Conservation (phyloP, 2,329 filamentous ascomycete genomes). For the Dothistroma septosporum region DNA sequence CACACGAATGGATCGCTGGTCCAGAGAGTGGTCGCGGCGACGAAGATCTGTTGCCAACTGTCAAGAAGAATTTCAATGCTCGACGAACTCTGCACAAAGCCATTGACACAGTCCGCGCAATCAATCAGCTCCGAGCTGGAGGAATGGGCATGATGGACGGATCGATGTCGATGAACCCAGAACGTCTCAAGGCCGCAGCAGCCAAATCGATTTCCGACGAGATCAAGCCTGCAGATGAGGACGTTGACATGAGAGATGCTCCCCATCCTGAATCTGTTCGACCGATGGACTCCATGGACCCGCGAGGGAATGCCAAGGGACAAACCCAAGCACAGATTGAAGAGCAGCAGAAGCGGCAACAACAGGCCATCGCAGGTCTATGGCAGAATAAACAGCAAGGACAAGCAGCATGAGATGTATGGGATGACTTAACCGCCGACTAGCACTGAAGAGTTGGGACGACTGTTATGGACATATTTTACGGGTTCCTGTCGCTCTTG, state of each 20-base stretch:
- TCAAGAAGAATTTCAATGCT: slow-evolving; percentile 69
- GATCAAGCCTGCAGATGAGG: slow-evolving; percentile 27
- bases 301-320: slow-evolving; percentile 55
- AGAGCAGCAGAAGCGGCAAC: slow-evolving; percentile 57
- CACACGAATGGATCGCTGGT: slow-evolving; percentile 61
- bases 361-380: slow-evolving; percentile 55
- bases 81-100: slow-evolving; percentile 62
- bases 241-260: slow-evolving; percentile 42
- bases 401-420: slow-evolving; percentile 8
- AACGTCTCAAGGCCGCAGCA: slow-evolving; percentile 14
- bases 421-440: slow-evolving; percentile 2
- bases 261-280: slow-evolving; percentile 3
- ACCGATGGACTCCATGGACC: slow-evolving; percentile 47
- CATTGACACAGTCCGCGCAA: slow-evolving; percentile 64
- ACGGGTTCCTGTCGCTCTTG: background rate
- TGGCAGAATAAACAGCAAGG: slow-evolving; percentile 40
- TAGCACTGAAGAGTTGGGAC: background rate
- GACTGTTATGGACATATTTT: background rate
- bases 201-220: background rate
- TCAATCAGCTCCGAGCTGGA: slow-evolving; percentile 62
- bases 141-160: slow-evolving; percentile 59
- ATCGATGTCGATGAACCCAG: slow-evolving; percentile 54
- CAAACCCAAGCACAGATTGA: slow-evolving; percentile 61
- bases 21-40: slow-evolving; percentile 46
- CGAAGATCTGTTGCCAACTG: slow-evolving; percentile 58